Conservation (phyloP, 495 filamentous ascomycete genomes). For the Daldinia bambusicola region DNA sequence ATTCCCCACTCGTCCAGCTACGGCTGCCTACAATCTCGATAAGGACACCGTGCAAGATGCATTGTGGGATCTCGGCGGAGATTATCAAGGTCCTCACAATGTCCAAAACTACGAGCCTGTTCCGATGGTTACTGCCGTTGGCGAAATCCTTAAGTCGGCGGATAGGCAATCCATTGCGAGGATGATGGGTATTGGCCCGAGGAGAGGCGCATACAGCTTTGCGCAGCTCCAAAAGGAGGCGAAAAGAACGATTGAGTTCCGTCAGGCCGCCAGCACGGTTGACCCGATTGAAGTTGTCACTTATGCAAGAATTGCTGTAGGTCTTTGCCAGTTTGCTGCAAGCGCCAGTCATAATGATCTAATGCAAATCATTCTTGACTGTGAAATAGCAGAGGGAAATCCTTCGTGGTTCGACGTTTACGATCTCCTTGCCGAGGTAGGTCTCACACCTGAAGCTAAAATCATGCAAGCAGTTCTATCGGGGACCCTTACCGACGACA, state of each 20-base stretch:
- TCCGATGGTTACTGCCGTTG: not conserved
- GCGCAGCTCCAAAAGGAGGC: rapidly evolving
- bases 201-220: constrained; percentile 25
- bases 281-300: constrained; percentile 28
- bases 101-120: not conserved
- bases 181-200: not conserved
- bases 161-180: constrained; percentile 5
- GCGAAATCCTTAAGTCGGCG: not conserved
- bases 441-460: constrained; percentile 27
- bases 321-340: constrained; percentile 29
- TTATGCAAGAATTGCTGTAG: constrained; percentile 22
- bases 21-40: not conserved
- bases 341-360: not conserved
- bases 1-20: not conserved
- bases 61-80: not conserved
- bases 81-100: no score
- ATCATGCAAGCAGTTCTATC: constrained; percentile 18
- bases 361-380: constrained; percentile 14
- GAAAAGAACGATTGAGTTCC: constrained; percentile 43
- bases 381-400: constrained; percentile 2
- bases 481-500: not conserved
- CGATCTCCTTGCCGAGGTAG: constrained; percentile 29
- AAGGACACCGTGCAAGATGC: not conserved
- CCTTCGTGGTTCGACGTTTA: constrained; percentile 36
- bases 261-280: constrained; percentile 28